Evolutionary conservation across 139 green algal species (phyloP), one percentile per base, ranked within the genome.

Genomic region (Coelastrella sp.): DNA sequence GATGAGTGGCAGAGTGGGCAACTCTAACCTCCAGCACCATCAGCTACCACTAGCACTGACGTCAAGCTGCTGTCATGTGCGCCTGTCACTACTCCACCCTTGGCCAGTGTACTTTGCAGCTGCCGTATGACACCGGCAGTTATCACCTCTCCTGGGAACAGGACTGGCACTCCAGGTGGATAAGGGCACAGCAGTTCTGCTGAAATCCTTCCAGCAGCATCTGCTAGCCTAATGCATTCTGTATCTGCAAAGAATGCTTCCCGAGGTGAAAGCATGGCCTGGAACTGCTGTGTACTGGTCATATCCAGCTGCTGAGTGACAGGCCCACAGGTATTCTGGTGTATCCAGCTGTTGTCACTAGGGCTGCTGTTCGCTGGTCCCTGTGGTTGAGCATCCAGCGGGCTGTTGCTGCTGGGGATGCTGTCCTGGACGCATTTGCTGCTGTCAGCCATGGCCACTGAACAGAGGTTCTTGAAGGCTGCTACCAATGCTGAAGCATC

Each of bases 161-260:
- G 54, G 5, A 95, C 78, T 14, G 97, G 97, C 32, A 99, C 95
- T 11, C 97, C 97, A 1, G 97, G 97, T 2, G 97, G 97, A 88
- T 99, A 99, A 5, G 97, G 97, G 84, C 95, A 97, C 83, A 99
- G 68, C 71, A 98, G 90, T 91, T 99, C 97, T 14, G 96, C 97
- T 17, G 89, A 94, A n/a, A 96, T 91, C 3, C 83, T 65, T 5
- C 93, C 93, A 47, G 89, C 79, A 11, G 91, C 91, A 7, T 59
- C 68, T 22, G 32, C 57, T 3, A 88, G 13, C 56, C 61, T 23
- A 13, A 89, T 59, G 1, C 23, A 78, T 59, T 94, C 85, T 4
- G 64, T 78, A 0, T 76, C 22, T 4, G 91, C 89, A 83, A 94
- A 97, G 60, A 98, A 93, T 0, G 95, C 95, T 0, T 97, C 90